Conservation (phyloP, 2,329 filamentous ascomycete genomes). For the Camillea tinctor region DNA sequence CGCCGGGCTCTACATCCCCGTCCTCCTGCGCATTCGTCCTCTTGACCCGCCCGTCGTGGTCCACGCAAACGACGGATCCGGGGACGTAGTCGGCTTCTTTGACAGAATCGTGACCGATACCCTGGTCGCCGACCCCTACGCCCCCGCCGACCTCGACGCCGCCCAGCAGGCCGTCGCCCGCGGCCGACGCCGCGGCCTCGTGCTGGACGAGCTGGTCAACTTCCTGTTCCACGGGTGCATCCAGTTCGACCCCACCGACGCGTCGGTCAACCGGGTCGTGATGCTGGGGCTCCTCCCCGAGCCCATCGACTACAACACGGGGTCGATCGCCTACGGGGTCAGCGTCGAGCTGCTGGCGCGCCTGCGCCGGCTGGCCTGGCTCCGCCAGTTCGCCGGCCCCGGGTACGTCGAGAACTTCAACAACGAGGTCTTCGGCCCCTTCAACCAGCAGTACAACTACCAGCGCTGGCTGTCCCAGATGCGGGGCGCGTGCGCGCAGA, state of each 20-base stretch:
- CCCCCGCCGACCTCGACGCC: background rate
- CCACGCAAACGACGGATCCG: no score
- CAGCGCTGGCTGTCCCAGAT: background rate
- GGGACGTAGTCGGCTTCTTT: background rate
- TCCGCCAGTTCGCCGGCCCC: background rate
- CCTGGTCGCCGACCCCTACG: background rate
- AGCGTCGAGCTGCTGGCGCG: background rate
- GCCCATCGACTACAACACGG: background rate
- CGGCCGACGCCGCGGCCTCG: no score
- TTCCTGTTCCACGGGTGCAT: background rate
- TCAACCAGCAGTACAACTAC: background rate
- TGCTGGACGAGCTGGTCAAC: background rate
- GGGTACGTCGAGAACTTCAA: background rate
- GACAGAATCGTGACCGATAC: background rate
- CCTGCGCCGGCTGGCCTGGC: background rate
- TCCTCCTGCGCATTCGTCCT: background rate
- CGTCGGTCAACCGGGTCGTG: background rate
- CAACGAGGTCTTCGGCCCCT: background rate
- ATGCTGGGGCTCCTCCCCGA: background rate
- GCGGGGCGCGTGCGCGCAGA: background rate
- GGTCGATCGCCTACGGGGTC: background rate
- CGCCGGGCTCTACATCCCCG: no score
- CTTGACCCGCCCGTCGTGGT: background rate
- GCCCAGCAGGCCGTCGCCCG: background rate
- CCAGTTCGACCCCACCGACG: background rate